Percentiles rank a stretch among this genome's conserved stretches.
These are phyloP conservation scores for Penicillium steckii DNA, from an alignment of 495 filamentous ascomycete genomes.

Conservation along the genomic window DNA sequence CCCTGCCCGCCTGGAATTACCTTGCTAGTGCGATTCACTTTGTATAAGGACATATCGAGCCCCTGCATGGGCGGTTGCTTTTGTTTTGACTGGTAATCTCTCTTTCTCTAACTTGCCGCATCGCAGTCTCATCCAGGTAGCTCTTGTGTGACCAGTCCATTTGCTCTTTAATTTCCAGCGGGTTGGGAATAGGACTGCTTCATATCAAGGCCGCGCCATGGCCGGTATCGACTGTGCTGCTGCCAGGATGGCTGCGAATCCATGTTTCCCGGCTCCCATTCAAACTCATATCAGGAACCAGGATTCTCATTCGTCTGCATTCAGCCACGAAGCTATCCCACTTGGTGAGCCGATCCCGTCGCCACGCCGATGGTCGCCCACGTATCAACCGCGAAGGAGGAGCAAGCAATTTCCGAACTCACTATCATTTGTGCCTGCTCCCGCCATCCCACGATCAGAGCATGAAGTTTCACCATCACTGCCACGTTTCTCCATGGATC, in stretches of 20 bases:
- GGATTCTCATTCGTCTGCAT: constrained; percentile 17
- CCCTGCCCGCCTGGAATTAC: constrained; percentile 20
- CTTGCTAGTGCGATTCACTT: constrained; percentile 18
- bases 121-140: constrained; percentile 23
- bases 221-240: constrained; percentile 25
- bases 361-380: constrained; percentile 31
- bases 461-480: constrained; percentile 32
- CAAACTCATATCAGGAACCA: constrained; percentile 28
- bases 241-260: constrained; percentile 17
- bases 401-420: constrained; percentile 29
- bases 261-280: constrained; percentile 22
- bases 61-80: constrained; percentile 20
- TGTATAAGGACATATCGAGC: constrained; percentile 33
- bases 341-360: constrained; percentile 22
- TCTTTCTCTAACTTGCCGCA: constrained; percentile 11
- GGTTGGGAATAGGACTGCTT: constrained; percentile 9
- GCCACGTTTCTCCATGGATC: constrained; percentile 26
- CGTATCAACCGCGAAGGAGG: constrained; percentile 27
- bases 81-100: constrained; percentile 17
- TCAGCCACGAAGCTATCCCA: constrained; percentile 23
- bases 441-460: constrained; percentile 15
- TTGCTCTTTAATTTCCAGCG: constrained; percentile 19
- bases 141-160: constrained; percentile 20
- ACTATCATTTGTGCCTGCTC: constrained; percentile 25
- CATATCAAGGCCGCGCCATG: constrained; percentile 19